Percentiles rank a stretch among this genome's conserved stretches.
phyloP scores from a whole-genome alignment of 306 rosid genomes.

The Vigna radiata region DNA sequence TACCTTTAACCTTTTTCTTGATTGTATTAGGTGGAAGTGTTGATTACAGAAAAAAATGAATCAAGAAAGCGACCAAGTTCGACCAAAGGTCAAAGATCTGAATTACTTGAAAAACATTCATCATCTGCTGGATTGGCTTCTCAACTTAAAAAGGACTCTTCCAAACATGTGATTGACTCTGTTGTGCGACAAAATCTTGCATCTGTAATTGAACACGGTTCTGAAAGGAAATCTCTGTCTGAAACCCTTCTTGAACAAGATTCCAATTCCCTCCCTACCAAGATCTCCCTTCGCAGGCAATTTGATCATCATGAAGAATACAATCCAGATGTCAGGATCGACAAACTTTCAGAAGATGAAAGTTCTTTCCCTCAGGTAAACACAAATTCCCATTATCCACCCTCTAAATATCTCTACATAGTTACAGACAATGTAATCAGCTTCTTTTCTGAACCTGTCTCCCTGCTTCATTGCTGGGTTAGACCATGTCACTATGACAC shows the following conservation, averaged over 20 bases:
- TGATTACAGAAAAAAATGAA: slow-evolving; percentile 73
- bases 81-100: slow-evolving; percentile 54
- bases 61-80: slow-evolving; percentile 59
- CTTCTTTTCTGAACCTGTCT: not conserved
- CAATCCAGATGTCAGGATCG: slow-evolving; percentile 54
- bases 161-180: slow-evolving; percentile 57
- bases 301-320: slow-evolving; percentile 75
- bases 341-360: slow-evolving; percentile 66
- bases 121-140: slow-evolving; percentile 58
- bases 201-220: slow-evolving; percentile 81
- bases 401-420: not conserved
- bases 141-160: slow-evolving; percentile 63
- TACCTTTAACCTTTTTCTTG: slow-evolving; percentile 4
- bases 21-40: slow-evolving; percentile 76
- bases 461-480: not conserved
- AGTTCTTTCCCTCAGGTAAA: slow-evolving; percentile 64
- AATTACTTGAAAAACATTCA: slow-evolving; percentile 54
- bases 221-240: slow-evolving; percentile 91
- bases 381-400: slow-evolving; percentile 15
- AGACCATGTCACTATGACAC: not conserved
- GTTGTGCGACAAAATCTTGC: slow-evolving; percentile 68
- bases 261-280: slow-evolving; percentile 60
- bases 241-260: slow-evolving; percentile 64
- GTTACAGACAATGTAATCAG: not conserved
- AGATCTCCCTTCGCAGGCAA: slow-evolving; percentile 72